Percentiles rank a stretch among this genome's conserved stretches.
Evolutionary conservation across 345 rosid species (phyloP).

Genomic region (Salix viminalis): DNA sequence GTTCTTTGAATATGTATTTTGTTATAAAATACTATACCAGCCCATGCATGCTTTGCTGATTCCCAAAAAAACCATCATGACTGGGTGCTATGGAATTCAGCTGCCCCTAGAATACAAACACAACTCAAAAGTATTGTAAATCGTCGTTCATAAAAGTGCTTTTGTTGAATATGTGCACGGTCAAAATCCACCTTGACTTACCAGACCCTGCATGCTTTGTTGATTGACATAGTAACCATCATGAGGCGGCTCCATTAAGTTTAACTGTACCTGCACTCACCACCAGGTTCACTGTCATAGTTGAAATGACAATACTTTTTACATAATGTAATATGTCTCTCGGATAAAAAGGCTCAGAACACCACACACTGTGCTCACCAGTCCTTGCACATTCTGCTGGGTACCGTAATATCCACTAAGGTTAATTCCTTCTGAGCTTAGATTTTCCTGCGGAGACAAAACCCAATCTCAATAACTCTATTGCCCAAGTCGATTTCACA

Average conservation of each 20-base stretch:
- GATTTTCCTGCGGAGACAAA: constrained; percentile 36
- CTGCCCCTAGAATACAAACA: constrained; percentile 42
- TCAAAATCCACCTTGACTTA: constrained; percentile 18
- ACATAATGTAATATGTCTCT: background rate
- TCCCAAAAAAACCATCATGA: constrained; percentile 45
- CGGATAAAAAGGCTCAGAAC: no score
- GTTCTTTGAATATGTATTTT: background rate
- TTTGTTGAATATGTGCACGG: background rate
- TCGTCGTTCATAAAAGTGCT: background rate
- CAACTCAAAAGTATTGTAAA: background rate
- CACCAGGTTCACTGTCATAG: constrained; percentile 6
- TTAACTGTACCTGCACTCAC: constrained; percentile 43
- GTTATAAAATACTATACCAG: constrained; percentile 36
- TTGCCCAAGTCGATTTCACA: background rate
- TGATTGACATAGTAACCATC: constrained; percentile 60
- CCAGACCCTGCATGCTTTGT: constrained; percentile 48
- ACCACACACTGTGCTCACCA: constrained; percentile 23
- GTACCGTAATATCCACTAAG: constrained; percentile 51
- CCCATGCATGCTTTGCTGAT: constrained; percentile 51
- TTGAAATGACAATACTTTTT: background rate
- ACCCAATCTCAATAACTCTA: background rate
- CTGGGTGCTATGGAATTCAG: constrained; percentile 38
- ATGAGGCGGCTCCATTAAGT: constrained; percentile 67
- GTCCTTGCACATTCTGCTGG: constrained; percentile 52
- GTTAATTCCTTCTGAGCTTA: constrained; percentile 44